phyloP scores from a whole-genome alignment of 768 basidiomycete genomes.

The Boletellus sp. region DNA sequence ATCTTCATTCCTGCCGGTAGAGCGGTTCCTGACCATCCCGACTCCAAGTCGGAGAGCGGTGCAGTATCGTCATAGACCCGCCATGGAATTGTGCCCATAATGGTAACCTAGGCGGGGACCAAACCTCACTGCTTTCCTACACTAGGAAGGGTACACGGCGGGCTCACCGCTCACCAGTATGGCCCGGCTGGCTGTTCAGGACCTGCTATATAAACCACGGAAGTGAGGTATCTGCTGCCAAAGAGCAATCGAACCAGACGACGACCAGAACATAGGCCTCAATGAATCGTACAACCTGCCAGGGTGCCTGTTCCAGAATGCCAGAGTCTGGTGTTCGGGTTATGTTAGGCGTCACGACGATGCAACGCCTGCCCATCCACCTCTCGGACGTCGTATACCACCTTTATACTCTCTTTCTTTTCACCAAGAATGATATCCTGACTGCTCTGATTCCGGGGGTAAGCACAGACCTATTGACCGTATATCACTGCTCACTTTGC shows the following conservation, averaged over 20 bases:
- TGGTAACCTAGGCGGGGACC: no score
- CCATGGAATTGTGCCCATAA: no score
- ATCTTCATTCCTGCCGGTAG: no score
- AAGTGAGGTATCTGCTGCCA: not conserved
- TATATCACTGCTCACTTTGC: not conserved
- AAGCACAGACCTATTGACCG: slow-evolving; percentile 7
- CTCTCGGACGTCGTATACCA: slow-evolving; percentile 17
- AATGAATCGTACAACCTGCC: slow-evolving; percentile 3
- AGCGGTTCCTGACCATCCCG: no score
- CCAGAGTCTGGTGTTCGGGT: not conserved
- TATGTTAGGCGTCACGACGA: slow-evolving; percentile 7
- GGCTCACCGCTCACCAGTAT: no score
- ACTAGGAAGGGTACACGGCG: no score
- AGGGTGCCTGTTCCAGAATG: not conserved
- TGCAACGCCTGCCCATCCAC: not conserved
- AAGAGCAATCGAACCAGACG: not conserved
- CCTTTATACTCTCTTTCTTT: slow-evolving; percentile 35
- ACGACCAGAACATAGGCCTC: slow-evolving; percentile 1
- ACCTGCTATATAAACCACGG: no score
- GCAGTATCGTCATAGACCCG: no score
- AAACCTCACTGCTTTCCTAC: no score
- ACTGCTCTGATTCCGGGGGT: slow-evolving; percentile 47
- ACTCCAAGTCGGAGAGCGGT: no score
- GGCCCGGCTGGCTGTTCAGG: no score
- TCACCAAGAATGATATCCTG: slow-evolving; percentile 45